A percentile compares a stretch with the other conserved stretches of the same genome.
phyloP scores from a whole-genome alignment of 441 rosid species.

The Geranium incanum region DNA sequence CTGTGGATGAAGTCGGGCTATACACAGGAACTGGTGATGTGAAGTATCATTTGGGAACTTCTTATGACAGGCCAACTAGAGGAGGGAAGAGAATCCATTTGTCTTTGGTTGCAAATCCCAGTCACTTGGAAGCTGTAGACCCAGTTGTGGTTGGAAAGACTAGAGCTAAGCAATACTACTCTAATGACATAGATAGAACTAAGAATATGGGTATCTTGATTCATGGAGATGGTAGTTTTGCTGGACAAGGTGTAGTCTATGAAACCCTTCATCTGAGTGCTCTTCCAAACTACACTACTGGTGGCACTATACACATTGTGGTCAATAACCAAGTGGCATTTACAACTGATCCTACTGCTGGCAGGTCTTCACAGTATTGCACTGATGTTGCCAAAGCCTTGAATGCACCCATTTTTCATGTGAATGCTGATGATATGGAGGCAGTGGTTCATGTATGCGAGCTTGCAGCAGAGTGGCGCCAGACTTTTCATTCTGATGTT shows the following conservation, averaged over 20 bases:
- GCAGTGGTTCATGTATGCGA: slow-evolving; percentile 90
- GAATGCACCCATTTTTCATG: slow-evolving; percentile 88
- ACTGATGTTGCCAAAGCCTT: slow-evolving; percentile 97
- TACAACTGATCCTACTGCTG: slow-evolving; percentile 86
- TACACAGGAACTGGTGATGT: slow-evolving; percentile 98
- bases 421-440: slow-evolving; percentile 90
- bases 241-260: slow-evolving; percentile 96
- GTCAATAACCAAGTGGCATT: slow-evolving; percentile 98
- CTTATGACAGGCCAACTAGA: slow-evolving; percentile 42
- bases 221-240: slow-evolving; percentile 98
- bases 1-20: slow-evolving; percentile 86
- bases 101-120: slow-evolving; percentile 93
- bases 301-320: slow-evolving; percentile 93
- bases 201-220: slow-evolving; percentile 81
- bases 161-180: slow-evolving; percentile 91
- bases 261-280: slow-evolving; percentile 37
- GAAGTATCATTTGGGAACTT: slow-evolving; percentile 56
- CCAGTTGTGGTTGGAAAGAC: slow-evolving; percentile 52
- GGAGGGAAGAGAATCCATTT: slow-evolving; percentile 91
- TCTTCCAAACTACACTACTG: slow-evolving; percentile 85
- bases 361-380: slow-evolving; percentile 91
- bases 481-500: slow-evolving; percentile 48
- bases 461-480: slow-evolving; percentile 64
- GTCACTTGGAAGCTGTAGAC: slow-evolving; percentile 19
- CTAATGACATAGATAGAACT: slow-evolving; percentile 67